Evolutionary conservation across 129 eudicot species (phyloP), one percentile per base, ranked within the genome.

Genomic region (Logfia minima): DNA sequence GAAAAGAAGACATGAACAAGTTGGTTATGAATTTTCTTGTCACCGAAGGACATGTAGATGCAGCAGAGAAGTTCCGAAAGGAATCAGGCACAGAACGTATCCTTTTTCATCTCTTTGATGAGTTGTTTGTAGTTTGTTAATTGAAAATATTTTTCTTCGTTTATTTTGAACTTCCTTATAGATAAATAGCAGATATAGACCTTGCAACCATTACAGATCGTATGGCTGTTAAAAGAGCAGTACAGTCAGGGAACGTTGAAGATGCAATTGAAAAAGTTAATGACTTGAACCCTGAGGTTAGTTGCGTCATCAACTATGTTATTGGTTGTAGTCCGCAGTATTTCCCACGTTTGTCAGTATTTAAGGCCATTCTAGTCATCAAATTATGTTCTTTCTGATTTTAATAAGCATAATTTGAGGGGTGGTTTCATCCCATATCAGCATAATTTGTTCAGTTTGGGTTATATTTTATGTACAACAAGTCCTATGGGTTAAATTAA

Each of bases 201-300:
- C 99, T 94, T 62, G 90, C 94, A 61, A 94, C 97, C 4, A 94
- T 94, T 69, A 87, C 92, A 55, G 97, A 91, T 59, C 97, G 99
- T 22, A 91, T 94, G 99, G 99, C 99, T 56, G 99, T 91, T 22
- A 94, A 94, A 84, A 91, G 89, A 85, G 99, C 99, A 16, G 99
- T 94, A 22, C 99, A 94, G 56, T 75, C 84, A 21, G 99, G 97
- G 63, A 85, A 94, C 59, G 94, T 94, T 81, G 99, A 89, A 90
- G 99, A 89, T 85, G 99, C 99, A 16, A 94, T 94, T 79, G 97
- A 94, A 77, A 94, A 89, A 85, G 97, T 94, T 34, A 94, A 94
- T 71, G 99, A 94, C 82, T 83, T 94, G 80, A 94, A 94, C 72
- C 99, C 99, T 23, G 99, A 94, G 97, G 99, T 94, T 70, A 2